Evolutionary conservation across 345 rosid species (phyloP).

Genomic region (Geranium brycei): DNA sequence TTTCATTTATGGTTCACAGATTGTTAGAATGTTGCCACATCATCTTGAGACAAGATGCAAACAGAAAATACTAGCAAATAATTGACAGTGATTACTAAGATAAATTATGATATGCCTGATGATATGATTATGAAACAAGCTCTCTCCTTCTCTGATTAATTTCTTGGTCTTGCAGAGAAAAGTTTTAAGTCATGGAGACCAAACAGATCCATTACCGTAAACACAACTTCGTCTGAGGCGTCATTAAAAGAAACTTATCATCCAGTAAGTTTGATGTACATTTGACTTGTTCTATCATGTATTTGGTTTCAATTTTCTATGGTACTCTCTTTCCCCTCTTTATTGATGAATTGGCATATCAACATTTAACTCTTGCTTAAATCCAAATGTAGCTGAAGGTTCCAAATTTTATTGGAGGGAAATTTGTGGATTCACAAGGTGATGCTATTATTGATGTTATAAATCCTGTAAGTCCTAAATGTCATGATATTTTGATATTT

Average conservation of each 20-base stretch:
- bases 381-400: constrained; percentile 25
- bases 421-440: constrained; percentile 51
- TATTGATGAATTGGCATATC: constrained; percentile 4
- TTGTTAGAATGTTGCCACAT: not conserved
- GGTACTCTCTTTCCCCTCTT: not conserved
- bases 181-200: constrained; percentile 45
- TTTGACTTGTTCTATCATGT: not conserved
- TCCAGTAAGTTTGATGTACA: constrained; percentile 26
- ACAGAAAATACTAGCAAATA: not conserved
- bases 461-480: constrained; percentile 46
- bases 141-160: not conserved
- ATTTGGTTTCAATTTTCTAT: not conserved
- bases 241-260: constrained; percentile 42
- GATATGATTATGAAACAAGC: no score
- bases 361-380: constrained; percentile 10
- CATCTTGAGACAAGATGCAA: not conserved
- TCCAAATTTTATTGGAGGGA: constrained; percentile 62
- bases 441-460: constrained; percentile 39
- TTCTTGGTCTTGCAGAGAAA: constrained; percentile 30
- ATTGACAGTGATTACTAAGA: not conserved
- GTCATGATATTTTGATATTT: constrained; percentile 3
- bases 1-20: not conserved
- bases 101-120: not conserved
- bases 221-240: constrained; percentile 29
- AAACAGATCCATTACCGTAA: constrained; percentile 30